A percentile compares a stretch with the other conserved stretches of the same genome.
phyloP scores from a whole-genome alignment of 352 stramenopile species.

The Pythium brachiatum region DNA sequence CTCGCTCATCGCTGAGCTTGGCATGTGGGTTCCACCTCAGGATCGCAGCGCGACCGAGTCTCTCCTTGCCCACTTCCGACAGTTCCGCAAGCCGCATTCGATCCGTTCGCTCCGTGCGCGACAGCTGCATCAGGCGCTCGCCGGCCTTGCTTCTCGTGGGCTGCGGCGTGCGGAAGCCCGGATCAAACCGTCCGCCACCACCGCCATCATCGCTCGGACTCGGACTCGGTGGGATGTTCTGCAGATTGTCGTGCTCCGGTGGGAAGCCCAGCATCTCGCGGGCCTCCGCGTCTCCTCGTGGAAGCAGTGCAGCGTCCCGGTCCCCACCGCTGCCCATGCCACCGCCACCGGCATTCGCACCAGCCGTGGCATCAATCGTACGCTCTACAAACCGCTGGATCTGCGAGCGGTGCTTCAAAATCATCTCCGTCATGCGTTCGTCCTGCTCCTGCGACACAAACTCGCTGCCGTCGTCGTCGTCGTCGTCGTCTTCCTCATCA shows the following conservation, averaged over 20 bases:
- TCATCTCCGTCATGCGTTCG: slow-evolving; percentile 30
- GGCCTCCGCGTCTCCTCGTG: background rate
- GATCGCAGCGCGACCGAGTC: slow-evolving; percentile 35
- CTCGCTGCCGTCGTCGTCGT: slow-evolving; percentile 6
- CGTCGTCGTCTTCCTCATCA: slow-evolving; percentile 9
- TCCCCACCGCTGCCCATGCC: background rate
- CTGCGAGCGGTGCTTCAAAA: slow-evolving; percentile 31
- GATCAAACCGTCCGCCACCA: slow-evolving; percentile 17
- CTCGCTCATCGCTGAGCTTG: slow-evolving; percentile 16
- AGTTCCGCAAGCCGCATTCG: slow-evolving; percentile 78
- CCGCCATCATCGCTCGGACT: background rate
- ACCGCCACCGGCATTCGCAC: slow-evolving; percentile 7
- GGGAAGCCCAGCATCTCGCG: slow-evolving; percentile 9
- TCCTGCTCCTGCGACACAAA: slow-evolving; percentile 23
- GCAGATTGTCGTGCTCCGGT: slow-evolving; percentile 2
- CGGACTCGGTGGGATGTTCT: slow-evolving; percentile 25
- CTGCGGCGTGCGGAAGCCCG: slow-evolving; percentile 37
- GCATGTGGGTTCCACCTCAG: slow-evolving; percentile 44
- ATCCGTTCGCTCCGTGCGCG: slow-evolving; percentile 54
- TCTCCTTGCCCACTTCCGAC: slow-evolving; percentile 62
- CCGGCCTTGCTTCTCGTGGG: slow-evolving; percentile 32
- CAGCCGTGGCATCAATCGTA: slow-evolving; percentile 15
- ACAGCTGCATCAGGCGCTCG: slow-evolving; percentile 52
- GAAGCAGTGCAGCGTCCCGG: slow-evolving; percentile 16
- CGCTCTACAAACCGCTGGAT: slow-evolving; percentile 27